Evolutionary conservation across 208 protist species (phyloP), one percentile per base, ranked within the genome.

Genomic region (Porcisia deanei): DNA sequence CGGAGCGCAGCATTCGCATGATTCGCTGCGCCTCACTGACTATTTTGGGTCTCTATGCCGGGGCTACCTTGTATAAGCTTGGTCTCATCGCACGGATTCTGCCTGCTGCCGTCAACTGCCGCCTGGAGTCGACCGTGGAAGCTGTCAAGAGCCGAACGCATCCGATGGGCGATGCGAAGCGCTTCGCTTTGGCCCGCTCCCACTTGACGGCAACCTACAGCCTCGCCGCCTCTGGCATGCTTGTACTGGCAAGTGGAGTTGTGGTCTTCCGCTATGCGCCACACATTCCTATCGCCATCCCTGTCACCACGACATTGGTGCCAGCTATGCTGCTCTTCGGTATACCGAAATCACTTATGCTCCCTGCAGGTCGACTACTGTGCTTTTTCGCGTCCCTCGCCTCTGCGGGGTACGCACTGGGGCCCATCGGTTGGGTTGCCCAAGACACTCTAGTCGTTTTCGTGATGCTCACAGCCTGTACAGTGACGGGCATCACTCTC

Each of bases 361-460:
- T 85, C 14, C 76, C 72, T 9, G 72, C 47, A 1, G 79, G 76
- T 1, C 90, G 92, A 2, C 45, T 84, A 0, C 72, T 84, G 34
- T 90, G 76, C 63, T 91, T 92, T 39, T 78, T 83, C 43, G 68
- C 79, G 4, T 82, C 88, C 0, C 82, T 81, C 18, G 73, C 90
- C 12, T 86, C 82, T 10, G 83, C 81, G 22, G 92, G 92, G 0
- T 96, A 93, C 71, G 85, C 82, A 10, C 85, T 90, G 58, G 92
- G 88, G n/a, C 92, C 92, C 0, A 77, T 96, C 63, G 87, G 83
- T 1, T 96, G 90, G 89, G 81, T 94, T 0, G 88, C 88, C 47
- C 90, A 92, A 71, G 90, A 94, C 75, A 90, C 84, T 0, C 73
- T 96, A 4, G 58, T 83, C 1, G 80, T 91, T 43, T 88, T 89